Evolutionary conservation across 2,329 filamentous ascomycete genomes (phyloP), one percentile per base, ranked within the genome.

Genomic region (Paecilomyces sp.): DNA sequence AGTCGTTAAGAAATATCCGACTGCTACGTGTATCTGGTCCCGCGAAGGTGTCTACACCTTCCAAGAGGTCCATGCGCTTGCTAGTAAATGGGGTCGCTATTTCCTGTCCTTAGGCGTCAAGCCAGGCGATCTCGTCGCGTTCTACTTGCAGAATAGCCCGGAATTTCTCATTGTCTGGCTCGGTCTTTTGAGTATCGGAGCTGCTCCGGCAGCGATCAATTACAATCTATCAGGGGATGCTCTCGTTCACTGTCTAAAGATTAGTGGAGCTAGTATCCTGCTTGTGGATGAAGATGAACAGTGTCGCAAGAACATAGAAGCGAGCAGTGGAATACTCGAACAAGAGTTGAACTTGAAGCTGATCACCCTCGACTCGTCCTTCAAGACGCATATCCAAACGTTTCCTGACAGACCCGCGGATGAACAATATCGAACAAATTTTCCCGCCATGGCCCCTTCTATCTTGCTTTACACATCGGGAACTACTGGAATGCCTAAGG

Each of bases 401-500:
- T 74, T 79, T 53, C 78, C 81, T 22, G 76, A 80, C 0, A 77
- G 79, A 52, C 76, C 83, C 56, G 84, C 85, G 0, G 79, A 78
- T 0, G 82, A 88, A 62, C 76, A 80, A 31, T 79, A 85, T 59
- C 80, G 87, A 52, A 76, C 77, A 3, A 75, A 74, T 3, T 77
- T 88, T 1, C 76, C 54, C 79, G 77, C 0, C 72, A 76, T 28
- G 13, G 85, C 80, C 64, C 85, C 88, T 0, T 80, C 85, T 64
- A 84, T 82, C 31, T 71, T 92, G 25, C 85, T 92, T 65, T 92
- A 91, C 70, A 92, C 89, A 0, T 87, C 86, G 62, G 89, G 89
- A 36, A 92, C 89, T 0, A 92, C 89, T 0, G 89, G 89, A 2
- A 73, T 90, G 64, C 88, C 89, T 11, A 92, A 92, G 71, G 89